Conservation (phyloP, 2,329 filamentous ascomycete genomes). For the Aspergillus tubingensis region DNA sequence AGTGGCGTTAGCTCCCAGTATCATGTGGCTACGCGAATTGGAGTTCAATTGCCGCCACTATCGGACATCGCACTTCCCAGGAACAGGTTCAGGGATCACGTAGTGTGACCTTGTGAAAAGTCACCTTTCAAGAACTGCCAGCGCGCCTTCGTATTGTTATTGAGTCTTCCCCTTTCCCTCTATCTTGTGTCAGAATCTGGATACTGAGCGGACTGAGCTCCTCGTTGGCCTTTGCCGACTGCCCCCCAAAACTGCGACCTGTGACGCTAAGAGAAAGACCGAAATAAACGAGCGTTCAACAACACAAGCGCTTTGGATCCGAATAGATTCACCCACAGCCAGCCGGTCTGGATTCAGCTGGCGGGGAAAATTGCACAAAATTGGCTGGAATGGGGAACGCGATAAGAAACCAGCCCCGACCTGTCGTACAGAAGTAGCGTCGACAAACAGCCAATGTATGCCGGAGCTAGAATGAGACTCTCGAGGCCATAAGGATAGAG, state of each 20-base stretch:
- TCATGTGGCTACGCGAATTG: neutral
- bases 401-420: neutral
- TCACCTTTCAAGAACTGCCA: neutral
- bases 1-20: neutral
- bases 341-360: neutral
- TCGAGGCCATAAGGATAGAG: constrained; percentile 13
- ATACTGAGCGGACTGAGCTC: no score
- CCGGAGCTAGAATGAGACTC: constrained; percentile 12
- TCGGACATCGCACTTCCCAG: neutral
- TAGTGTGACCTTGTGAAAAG: neutral
- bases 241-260: neutral
- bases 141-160: neutral
- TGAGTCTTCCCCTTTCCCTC: neutral
- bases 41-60: neutral
- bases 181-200: no score
- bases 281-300: constrained; percentile 7
- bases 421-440: constrained; percentile 3
- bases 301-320: constrained; percentile 4
- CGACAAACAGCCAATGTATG: constrained; percentile 13
- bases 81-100: neutral
- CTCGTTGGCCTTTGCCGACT: neutral
- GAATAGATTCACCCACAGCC: neutral
- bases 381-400: neutral
- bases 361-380: neutral
- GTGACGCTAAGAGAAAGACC: neutral